Conservation (phyloP, 2,329 filamentous ascomycete genomes). For the Purpureocillium takamizusanense region DNA sequence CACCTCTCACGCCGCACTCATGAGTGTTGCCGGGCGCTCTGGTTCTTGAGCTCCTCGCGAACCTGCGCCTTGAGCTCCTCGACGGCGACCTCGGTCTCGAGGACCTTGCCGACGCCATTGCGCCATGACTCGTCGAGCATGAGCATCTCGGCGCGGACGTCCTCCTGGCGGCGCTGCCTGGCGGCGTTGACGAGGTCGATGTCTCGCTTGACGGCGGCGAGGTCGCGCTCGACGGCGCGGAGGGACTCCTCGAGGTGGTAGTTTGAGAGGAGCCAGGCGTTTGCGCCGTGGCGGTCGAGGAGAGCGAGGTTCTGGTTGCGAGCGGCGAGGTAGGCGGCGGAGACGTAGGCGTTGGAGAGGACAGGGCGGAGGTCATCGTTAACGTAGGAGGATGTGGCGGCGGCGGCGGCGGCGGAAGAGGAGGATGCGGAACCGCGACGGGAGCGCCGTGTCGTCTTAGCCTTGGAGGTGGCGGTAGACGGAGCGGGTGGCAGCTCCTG, state of each 20-base stretch:
- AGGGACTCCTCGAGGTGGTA: conserved; percentile 63
- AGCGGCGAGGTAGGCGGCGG: conserved; percentile 40
- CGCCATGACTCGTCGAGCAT: conserved; percentile 73
- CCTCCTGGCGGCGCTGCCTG: conserved; percentile 62
- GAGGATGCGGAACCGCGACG: background rate
- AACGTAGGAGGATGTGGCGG: conserved; percentile 5
- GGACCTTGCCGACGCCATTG: conserved; percentile 63
- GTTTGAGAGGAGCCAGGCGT: conserved; percentile 86
- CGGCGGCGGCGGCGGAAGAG: background rate
- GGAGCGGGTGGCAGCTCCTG: conserved; percentile 40
- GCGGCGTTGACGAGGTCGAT: conserved; percentile 65
- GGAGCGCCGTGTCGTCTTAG: background rate
- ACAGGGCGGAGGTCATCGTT: conserved; percentile 46
- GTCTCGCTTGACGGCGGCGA: conserved; percentile 57
- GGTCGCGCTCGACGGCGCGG: conserved; percentile 60
- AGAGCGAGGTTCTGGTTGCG: conserved; percentile 53
- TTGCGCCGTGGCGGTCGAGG: conserved; percentile 76
- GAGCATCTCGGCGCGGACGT: conserved; percentile 61
- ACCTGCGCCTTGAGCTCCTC: conserved; percentile 62
- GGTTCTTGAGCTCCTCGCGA: conserved; percentile 47
- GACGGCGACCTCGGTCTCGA: conserved; percentile 81
- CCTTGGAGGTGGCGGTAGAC: conserved; percentile 7
- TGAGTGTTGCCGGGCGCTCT: conserved; percentile 2
- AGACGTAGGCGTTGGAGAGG: conserved; percentile 44
- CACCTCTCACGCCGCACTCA: background rate